Base-by-base conservation (phyloP, 257 asterid genomes). In the Ilex asprella region DNA sequence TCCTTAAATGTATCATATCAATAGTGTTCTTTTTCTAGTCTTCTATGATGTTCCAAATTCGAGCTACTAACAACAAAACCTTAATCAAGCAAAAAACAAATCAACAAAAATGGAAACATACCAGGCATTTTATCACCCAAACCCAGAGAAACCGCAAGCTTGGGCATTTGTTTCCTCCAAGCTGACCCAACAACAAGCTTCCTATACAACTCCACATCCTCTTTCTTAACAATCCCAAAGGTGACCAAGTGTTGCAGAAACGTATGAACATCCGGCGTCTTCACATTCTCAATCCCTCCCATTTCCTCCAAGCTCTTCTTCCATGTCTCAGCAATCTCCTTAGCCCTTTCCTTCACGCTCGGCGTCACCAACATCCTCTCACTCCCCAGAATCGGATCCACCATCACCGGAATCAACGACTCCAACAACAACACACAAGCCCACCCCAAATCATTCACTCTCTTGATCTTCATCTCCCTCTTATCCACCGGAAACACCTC, bases 91-190 rank as follows among this genome's bases (percentile, higher is more conserved):
- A 46, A 52, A 61, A 57, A 5, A 29, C 65, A 14, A 51, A 52
- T 39, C 15, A 35, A 62, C 6, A 55, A 14, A 54, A 30, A 44
- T 39, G 57, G 15, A 49, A 60, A 47, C 58, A 30, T 89, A 93
- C 99, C 99, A 65, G 99, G 95, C 99, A 93, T 93, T 79, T 85
- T 81, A 75, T 87, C 81, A 30, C 76, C 79, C 61, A 93, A 95
- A 21, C 99, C 99, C 43, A 93, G 95, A 43, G 97, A 84, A 61
- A 89, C 78, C 3, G 99, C 99, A 21, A 93, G 92, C 75, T 87
- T 93, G 2, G 99, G 99, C 97, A 93, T 93, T 87, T 93, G 97
- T 74, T 87, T 93, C 87, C 99, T 73, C 99, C 99, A 93, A 53
- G 99, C 99, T 30, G 96, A 89, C 41, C 90, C 99, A 67, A 93